Base-by-base conservation (phyloP, 805 yeast genomes). In the Brettanomyces anomalus region DNA sequence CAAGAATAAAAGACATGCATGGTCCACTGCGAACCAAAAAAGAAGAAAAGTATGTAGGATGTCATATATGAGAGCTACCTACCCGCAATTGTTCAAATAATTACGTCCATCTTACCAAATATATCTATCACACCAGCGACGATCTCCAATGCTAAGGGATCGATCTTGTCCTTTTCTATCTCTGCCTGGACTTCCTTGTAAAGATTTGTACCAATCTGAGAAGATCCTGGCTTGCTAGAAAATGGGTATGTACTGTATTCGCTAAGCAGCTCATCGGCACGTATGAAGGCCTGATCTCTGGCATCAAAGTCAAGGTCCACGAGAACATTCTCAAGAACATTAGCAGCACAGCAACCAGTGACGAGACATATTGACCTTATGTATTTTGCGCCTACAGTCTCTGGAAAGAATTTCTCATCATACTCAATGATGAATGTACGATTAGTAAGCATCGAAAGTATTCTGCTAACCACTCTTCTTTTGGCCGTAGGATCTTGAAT, bases 321-420 rank as follows among this genome's bases (percentile, higher is more conserved):
- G 46, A 89, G 70, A 3, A 87, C 90, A 58, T 90, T 93, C 55
- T 93, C 98, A 52, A 93, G 74, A 11, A 93, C 98, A 60, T 88
- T 93, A 36, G 97, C 98, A 24, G 97, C 97, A 58, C 86, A 87
- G 16, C 96, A 78, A 15, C 94, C 94, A 54, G 89, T 81, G 16
- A 87, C 86, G 50, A 93, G 74, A 19, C 93, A 73, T 36, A 93
- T 71, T 4, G 95, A 74, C 55, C 98, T 77, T 44, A 93, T 70
- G 56, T 76, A 71, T 51, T 80, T 76, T 67, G 76, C 84, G 33
- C 82, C 76, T 1, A 84, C 73, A 11, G 74, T 71, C 21, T 72
- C 75, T 5, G 94, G 85, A 63, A 86, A 85, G 57, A 76, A 84
- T 49, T 73, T 75, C 36, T 74, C 73, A 32, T 78, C 69, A 50